phyloP scores from a whole-genome alignment of 148 eudicot genomes.

The Oxyria digyna region DNA sequence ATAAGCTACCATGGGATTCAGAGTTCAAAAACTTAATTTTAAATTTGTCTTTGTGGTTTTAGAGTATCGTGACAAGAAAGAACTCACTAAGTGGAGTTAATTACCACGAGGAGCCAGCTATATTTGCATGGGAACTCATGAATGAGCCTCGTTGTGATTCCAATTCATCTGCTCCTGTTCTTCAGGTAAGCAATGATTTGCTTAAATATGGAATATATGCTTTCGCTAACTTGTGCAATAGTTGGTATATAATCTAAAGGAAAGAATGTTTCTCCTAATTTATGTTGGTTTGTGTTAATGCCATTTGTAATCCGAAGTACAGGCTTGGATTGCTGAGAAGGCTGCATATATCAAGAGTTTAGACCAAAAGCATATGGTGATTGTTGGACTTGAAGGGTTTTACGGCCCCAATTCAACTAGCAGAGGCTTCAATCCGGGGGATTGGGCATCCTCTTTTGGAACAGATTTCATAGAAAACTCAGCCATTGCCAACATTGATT shows the following conservation, averaged over 20 bases:
- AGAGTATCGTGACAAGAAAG: slow-evolving; percentile 41
- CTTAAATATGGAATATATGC: background rate
- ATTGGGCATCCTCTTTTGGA: slow-evolving; percentile 39
- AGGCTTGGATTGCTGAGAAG: slow-evolving; percentile 51
- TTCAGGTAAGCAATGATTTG: slow-evolving; percentile 19
- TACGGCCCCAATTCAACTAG: slow-evolving; percentile 22
- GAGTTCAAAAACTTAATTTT: background rate
- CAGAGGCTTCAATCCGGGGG: slow-evolving; percentile 31
- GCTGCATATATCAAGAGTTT: slow-evolving; percentile 36
- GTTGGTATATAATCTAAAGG: background rate
- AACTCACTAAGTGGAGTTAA: slow-evolving; percentile 36
- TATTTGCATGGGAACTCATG: slow-evolving; percentile 53
- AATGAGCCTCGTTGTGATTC: slow-evolving; percentile 45
- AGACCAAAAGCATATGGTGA: slow-evolving; percentile 42
- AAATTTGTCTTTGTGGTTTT: background rate
- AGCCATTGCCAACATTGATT: slow-evolving; percentile 32
- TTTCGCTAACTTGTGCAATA: background rate
- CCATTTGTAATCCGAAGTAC: background rate
- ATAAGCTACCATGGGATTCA: too few species aligned
- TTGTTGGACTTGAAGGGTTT: slow-evolving; percentile 47
- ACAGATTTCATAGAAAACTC: slow-evolving; percentile 41
- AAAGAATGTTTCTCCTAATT: background rate
- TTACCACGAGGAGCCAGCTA: slow-evolving; percentile 41
- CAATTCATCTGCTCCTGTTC: slow-evolving; percentile 25
- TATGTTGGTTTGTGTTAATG: background rate